Evolutionary conservation across 2,329 filamentous ascomycete genomes (phyloP), one percentile per base, ranked within the genome.

Genomic region (Aspergillus novoparasiticus): DNA sequence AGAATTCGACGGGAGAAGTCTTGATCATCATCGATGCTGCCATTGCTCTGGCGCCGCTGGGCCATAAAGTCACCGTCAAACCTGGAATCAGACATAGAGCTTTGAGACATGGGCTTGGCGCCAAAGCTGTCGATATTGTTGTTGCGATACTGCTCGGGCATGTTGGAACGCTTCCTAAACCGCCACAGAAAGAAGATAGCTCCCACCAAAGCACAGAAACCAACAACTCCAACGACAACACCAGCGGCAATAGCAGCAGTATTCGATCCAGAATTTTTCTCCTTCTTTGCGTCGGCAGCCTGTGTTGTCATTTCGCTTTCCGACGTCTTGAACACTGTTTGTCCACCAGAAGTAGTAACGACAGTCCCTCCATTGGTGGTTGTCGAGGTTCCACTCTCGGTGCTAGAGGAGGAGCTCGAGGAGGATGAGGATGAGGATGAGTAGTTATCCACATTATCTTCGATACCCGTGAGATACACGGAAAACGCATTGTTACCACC

Each of bases 1-100:
- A 98, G 86, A 79, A 98, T 97, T 81, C 92, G 91, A 81, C 94
- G 89, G 66, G 94, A 97, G 82, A 97, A 98, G 78, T 98, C 94
- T 80, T 96, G 89, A 80, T 97, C 96, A 78, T 98, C 94, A 58
- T 94, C 94, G 78, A 98, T 97, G 79, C 94, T 97, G 70, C 94
- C 94, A 73, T 95, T 92, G 80, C 94, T 97, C 82, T 94, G 86
- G 79, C 94, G 88, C 75, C 93, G 86, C 71, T 93, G 87, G 63
- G 90, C 89, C 85, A 96, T 89, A 68, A 93, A 87, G 61, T 85
- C 89, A 9, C 93, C 93, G 69, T 98, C 94, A 62, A 97, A 87
- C 60, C 94, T 88, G 48, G 91, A 89, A 75, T 98, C 94, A 16
- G 88, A 88, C 80, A 92, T 89, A 11, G 91, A 92, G 34, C 79